Percentiles rank a stretch among this genome's conserved stretches.
Conservation (phyloP, 148 eudicot species). For the Silene uniflora region DNA sequence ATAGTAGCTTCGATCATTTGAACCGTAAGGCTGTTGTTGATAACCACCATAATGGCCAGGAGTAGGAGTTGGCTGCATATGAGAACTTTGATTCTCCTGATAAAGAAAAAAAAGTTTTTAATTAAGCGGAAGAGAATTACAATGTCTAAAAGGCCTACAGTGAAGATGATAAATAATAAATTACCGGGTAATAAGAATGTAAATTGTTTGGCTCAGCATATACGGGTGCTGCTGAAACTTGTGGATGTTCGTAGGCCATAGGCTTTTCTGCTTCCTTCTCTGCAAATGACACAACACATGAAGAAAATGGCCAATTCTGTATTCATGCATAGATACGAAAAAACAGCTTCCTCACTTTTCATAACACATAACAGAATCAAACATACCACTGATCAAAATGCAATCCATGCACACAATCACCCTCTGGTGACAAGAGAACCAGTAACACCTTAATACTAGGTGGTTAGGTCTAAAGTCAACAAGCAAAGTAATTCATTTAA, state of each 20-base stretch:
- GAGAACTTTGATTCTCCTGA: constrained; percentile 41
- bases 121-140: not conserved
- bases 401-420: no score
- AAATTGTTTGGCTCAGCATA: constrained; percentile 52
- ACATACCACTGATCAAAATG: no score
- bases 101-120: constrained; percentile 1
- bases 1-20: constrained; percentile 42
- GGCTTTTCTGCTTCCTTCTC: constrained; percentile 49
- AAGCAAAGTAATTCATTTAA: no score
- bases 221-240: constrained; percentile 31
- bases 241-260: constrained; percentile 34
- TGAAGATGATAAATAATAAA: not conserved
- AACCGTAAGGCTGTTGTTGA: constrained; percentile 44
- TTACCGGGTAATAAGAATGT: constrained; percentile 58
- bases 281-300: constrained; percentile 19
- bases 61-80: constrained; percentile 38
- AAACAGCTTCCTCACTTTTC: not conserved
- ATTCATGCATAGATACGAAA: not conserved
- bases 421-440: no score
- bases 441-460: no score
- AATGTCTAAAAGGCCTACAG: not conserved
- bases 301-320: not conserved
- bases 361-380: not conserved
- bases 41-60: constrained; percentile 43
- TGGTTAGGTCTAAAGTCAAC: no score